A percentile compares a stretch with the other conserved stretches of the same genome.
phyloP scores from a whole-genome alignment of 2,329 filamentous ascomycete genomes.

The Sporothrix pallida region DNA sequence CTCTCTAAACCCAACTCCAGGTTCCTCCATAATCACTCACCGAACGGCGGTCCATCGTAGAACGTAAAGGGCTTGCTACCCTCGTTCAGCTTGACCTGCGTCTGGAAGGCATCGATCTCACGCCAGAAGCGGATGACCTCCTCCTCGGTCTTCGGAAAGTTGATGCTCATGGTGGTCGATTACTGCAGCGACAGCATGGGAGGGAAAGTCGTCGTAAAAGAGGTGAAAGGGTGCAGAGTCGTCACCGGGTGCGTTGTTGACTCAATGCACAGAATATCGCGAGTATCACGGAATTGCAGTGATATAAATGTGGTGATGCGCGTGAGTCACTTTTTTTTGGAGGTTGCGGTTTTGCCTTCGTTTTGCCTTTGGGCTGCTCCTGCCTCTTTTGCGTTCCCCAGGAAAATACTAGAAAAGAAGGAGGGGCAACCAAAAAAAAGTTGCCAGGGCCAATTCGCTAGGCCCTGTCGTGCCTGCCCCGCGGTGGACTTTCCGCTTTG shows the following conservation, averaged over 20 bases:
- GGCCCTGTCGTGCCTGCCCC: slow-evolving; percentile 24
- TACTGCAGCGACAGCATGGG: slow-evolving; percentile 4
- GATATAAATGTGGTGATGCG: slow-evolving; percentile 17
- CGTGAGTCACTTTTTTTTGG: slow-evolving; percentile 31
- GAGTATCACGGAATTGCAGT: not conserved
- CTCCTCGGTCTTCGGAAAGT: slow-evolving; percentile 93
- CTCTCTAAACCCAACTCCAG: not conserved
- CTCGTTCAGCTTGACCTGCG: slow-evolving; percentile 75
- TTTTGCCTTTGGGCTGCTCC: slow-evolving; percentile 18
- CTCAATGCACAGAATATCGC: slow-evolving; percentile 7
- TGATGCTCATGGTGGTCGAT: slow-evolving; percentile 68
- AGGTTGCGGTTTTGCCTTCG: slow-evolving; percentile 19
- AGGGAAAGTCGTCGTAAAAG: not conserved
- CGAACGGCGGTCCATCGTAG: slow-evolving; percentile 86
- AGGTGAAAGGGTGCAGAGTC: not conserved
- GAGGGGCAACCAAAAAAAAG: slow-evolving; percentile 30
- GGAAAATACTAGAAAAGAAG: slow-evolving; percentile 29
- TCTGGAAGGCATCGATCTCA: slow-evolving; percentile 88
- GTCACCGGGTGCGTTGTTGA: slow-evolving; percentile 19
- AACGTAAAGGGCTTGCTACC: slow-evolving; percentile 88
- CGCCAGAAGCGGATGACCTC: slow-evolving; percentile 83
- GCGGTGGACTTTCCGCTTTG: not conserved
- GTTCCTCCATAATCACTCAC: slow-evolving; percentile 49
- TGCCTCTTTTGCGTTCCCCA: slow-evolving; percentile 26
- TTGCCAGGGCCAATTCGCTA: not conserved